Percentiles rank a stretch among this genome's conserved stretches.
Evolutionary conservation across 73 alveolate species (phyloP).

Genomic region (Urostyla sp.): DNA sequence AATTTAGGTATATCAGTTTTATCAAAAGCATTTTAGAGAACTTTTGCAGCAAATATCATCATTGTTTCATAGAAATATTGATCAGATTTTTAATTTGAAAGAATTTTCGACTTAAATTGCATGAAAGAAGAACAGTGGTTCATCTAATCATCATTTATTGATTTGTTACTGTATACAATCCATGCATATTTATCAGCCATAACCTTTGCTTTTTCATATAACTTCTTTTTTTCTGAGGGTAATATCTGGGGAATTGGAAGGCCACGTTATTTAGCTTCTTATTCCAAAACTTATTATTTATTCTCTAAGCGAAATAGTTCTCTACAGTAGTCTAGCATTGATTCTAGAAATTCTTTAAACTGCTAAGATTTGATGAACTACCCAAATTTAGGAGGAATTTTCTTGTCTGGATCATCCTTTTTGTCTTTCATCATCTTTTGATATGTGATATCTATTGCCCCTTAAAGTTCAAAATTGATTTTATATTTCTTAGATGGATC

Average conservation of each 20-base stretch:
- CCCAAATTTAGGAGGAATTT: slow-evolving; percentile 70
- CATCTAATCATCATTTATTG: slow-evolving; percentile 23
- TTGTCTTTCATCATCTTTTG: slow-evolving; percentile 74
- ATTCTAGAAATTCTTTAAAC: slow-evolving; percentile 48
- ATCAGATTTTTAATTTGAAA: slow-evolving; percentile 66
- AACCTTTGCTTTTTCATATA: slow-evolving; percentile 72
- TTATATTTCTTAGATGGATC: slow-evolving; percentile 68
- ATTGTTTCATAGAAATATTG: slow-evolving; percentile 76
- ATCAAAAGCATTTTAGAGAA: slow-evolving; percentile 73
- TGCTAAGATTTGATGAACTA: slow-evolving; percentile 59
- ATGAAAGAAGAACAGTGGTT: slow-evolving; percentile 46
- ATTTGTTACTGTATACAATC: slow-evolving; percentile 66
- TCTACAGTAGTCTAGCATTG: slow-evolving; percentile 75
- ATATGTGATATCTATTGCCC: slow-evolving; percentile 55
- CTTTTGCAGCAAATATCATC: slow-evolving; percentile 78
- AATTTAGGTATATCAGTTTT: slow-evolving; percentile 66
- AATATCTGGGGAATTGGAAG: slow-evolving; percentile 74
- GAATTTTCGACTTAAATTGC: slow-evolving; percentile 50
- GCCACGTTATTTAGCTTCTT: slow-evolving; percentile 75
- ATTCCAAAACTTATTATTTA: slow-evolving; percentile 60
- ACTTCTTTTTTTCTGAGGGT: slow-evolving; percentile 75
- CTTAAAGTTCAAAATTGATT: slow-evolving; percentile 55
- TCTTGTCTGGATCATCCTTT: slow-evolving; percentile 72
- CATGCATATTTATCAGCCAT: slow-evolving; percentile 73
- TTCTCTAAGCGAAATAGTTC: slow-evolving; percentile 66